A percentile compares a stretch with the other conserved stretches of the same genome.
phyloP scores from a whole-genome alignment of 345 rosid species.

The Arabidopsis suecica region DNA sequence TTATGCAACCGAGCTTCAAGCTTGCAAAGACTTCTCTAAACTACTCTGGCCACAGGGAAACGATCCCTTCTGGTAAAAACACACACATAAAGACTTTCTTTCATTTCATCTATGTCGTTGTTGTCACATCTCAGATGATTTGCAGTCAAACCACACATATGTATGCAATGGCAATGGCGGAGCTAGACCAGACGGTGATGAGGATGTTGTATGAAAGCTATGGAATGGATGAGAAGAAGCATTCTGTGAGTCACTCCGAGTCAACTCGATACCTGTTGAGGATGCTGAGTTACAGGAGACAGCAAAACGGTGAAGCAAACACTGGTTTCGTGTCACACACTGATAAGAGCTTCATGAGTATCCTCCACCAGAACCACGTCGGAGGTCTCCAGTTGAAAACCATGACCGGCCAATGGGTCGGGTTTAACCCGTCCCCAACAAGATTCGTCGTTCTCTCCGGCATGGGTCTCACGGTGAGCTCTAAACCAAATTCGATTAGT shows the following conservation, averaged over 20 bases:
- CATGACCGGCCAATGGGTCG: slow-evolving; percentile 54
- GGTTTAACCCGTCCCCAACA: slow-evolving; percentile 53
- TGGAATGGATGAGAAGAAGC: slow-evolving; percentile 49
- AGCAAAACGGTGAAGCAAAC: slow-evolving; percentile 46
- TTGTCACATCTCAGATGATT: not conserved
- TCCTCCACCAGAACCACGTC: slow-evolving; percentile 65
- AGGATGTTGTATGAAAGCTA: slow-evolving; percentile 73
- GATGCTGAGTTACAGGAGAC: slow-evolving; percentile 52
- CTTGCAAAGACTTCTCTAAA: slow-evolving; percentile 53
- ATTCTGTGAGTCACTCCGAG: slow-evolving; percentile 46
- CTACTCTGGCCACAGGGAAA: slow-evolving; percentile 82
- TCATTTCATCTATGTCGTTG: not conserved
- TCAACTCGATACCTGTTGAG: slow-evolving; percentile 58
- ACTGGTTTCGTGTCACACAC: slow-evolving; percentile 58
- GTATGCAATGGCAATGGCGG: slow-evolving; percentile 52
- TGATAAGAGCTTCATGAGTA: slow-evolving; percentile 65
- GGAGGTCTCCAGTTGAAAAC: slow-evolving; percentile 57
- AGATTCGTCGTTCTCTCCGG: slow-evolving; percentile 64
- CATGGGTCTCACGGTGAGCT: slow-evolving; percentile 63
- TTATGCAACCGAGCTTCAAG: slow-evolving; percentile 52
- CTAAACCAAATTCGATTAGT: not conserved
- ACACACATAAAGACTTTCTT: not conserved
- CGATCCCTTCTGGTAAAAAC: slow-evolving; percentile 55
- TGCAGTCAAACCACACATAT: slow-evolving; percentile 44
- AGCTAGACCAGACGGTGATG: slow-evolving; percentile 54